These are phyloP conservation scores for Arthromyces matolae DNA, from an alignment of 768 basidiomycete species.

Conservation along the genomic window DNA sequence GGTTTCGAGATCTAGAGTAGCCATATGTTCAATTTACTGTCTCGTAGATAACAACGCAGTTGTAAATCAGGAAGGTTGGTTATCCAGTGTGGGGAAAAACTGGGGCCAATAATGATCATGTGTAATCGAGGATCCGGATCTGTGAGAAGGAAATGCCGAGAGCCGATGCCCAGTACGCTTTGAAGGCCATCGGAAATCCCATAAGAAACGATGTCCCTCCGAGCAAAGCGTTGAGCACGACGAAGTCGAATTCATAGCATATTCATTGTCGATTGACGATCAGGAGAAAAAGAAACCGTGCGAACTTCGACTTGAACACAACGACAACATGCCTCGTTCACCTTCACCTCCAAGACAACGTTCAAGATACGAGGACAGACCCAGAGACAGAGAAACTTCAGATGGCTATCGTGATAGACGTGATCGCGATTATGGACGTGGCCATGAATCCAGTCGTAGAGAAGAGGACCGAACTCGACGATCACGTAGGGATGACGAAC, in stretches of 20 bases:
- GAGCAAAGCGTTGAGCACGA: too few relatives aligned
- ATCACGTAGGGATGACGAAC: slow-evolving; percentile 11
- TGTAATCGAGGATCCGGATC: too few relatives aligned
- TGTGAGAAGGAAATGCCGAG: too few relatives aligned
- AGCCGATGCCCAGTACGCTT: too few relatives aligned
- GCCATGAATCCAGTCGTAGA: slow-evolving; percentile 7
- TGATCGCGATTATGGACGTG: slow-evolving; percentile 12
- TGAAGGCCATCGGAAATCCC: too few relatives aligned
- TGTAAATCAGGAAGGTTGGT: too few relatives aligned
- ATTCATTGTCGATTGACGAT: background rate
- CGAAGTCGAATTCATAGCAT: too few relatives aligned
- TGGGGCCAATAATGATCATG: too few relatives aligned
- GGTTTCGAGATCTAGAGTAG: background rate
- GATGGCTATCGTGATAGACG: slow-evolving; percentile 11
- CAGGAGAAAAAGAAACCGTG: background rate
- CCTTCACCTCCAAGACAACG: slow-evolving; percentile 17
- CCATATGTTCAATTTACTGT: background rate
- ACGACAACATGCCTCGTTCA: slow-evolving; percentile 21
- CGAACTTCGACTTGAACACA: background rate
- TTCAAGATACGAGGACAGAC: slow-evolving; percentile 17
- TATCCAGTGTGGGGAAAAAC: too few relatives aligned
- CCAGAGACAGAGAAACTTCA: background rate
- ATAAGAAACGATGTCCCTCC: too few relatives aligned
- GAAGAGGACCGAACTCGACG: slow-evolving; percentile 7
- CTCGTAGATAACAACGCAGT: background rate